A percentile compares a stretch with the other conserved stretches of the same genome.
Conservation (phyloP, 805 yeast genomes). For the Zygoascus biomembranicola region DNA sequence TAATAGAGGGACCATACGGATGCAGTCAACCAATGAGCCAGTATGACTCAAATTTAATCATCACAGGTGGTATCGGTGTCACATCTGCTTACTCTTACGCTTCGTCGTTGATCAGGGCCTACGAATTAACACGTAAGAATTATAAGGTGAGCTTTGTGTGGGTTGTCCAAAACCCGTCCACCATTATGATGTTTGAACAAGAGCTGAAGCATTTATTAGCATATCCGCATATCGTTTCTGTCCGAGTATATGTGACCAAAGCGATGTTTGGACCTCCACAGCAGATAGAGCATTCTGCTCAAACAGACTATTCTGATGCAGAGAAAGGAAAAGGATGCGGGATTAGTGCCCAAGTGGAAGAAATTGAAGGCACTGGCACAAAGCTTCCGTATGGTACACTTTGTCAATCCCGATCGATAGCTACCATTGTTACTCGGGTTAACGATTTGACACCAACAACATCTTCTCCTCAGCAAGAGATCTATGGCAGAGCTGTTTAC, state of each 20-base stretch:
- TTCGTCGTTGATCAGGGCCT: constrained; percentile 19
- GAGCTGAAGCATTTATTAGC: constrained; percentile 29
- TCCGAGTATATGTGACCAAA: constrained; percentile 13
- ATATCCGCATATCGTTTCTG: constrained; percentile 20
- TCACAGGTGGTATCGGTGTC: constrained; percentile 73
- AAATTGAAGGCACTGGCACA: neutral
- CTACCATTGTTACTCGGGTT: neutral
- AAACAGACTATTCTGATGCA: neutral
- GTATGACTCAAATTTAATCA: constrained; percentile 46
- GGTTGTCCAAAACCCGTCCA: constrained; percentile 46
- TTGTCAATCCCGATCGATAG: neutral
- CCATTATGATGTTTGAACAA: constrained; percentile 38
- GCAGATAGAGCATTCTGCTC: no score
- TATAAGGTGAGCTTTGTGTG: constrained; percentile 45
- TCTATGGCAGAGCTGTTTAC: neutral
- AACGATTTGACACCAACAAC: neutral
- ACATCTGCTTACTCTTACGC: constrained; percentile 48
- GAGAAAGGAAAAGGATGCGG: neutral
- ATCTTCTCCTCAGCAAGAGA: neutral
- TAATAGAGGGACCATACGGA: constrained; percentile 68
- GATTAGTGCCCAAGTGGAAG: neutral
- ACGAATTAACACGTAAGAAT: constrained; percentile 20
- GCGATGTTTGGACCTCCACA: neutral
- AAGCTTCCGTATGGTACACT: neutral
- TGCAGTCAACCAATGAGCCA: constrained; percentile 38